phyloP scores from a whole-genome alignment of 768 basidiomycete genomes.

The Amanita phalloides region DNA sequence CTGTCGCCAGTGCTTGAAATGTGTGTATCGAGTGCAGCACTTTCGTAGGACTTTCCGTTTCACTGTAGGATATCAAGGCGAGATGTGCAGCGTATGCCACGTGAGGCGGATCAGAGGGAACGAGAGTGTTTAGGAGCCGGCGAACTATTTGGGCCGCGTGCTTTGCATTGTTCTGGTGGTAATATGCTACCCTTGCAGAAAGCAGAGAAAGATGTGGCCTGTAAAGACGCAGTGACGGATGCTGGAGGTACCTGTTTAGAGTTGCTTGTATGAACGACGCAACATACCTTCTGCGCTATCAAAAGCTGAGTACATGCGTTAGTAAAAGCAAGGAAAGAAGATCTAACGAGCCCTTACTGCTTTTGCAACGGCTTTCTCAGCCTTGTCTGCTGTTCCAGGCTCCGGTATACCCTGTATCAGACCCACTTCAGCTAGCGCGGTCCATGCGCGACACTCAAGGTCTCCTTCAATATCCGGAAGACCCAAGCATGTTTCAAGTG shows the following conservation, averaged over 20 bases:
- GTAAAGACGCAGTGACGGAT: conserved; percentile 54
- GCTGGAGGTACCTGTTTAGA: conserved; percentile 24
- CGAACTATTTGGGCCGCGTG: conserved; percentile 50
- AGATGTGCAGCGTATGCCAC: conserved; percentile 46
- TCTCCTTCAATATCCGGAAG: conserved; percentile 40
- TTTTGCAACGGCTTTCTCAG: conserved; percentile 59
- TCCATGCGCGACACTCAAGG: conserved; percentile 64
- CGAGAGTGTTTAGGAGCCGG: conserved; percentile 32
- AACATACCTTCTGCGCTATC: conserved; percentile 48
- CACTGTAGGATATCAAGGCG: conserved; percentile 30
- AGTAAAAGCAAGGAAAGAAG: conserved; percentile 1
- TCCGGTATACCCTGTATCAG: conserved; percentile 39
- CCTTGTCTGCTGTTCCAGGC: conserved; percentile 47
- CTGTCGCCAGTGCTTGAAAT: conserved; percentile 17
- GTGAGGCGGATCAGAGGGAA: conserved; percentile 38
- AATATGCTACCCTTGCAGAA: conserved; percentile 44
- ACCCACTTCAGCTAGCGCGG: conserved; percentile 58
- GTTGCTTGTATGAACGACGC: not conserved
- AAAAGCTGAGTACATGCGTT: conserved; percentile 24
- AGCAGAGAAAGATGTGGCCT: conserved; percentile 49
- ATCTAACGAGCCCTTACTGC: conserved; percentile 37
- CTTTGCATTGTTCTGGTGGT: conserved; percentile 40
- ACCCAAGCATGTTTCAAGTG: conserved; percentile 45
- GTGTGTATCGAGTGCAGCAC: conserved; percentile 23
- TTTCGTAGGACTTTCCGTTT: conserved; percentile 10